These are phyloP conservation scores for Fomitopsis serialis DNA, from an alignment of 768 basidiomycete genomes.

Conservation along the genomic window DNA sequence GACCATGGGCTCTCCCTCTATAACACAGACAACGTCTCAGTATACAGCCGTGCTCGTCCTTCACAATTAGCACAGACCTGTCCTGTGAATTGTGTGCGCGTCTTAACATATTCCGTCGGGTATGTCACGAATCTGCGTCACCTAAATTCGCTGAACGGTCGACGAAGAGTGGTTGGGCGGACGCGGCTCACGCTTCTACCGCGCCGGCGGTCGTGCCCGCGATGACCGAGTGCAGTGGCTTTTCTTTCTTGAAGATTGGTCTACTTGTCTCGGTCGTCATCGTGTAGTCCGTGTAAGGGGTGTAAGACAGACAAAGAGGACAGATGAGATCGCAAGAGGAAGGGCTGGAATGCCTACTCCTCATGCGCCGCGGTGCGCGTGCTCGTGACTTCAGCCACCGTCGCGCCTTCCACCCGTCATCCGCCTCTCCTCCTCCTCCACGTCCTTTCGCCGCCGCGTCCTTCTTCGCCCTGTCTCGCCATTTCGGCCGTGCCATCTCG, in stretches of 20 bases:
- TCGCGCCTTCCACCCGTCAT: too few relatives aligned
- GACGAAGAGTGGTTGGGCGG: background rate
- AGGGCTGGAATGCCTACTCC: too few relatives aligned
- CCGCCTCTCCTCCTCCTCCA: too few relatives aligned
- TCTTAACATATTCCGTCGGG: slow-evolving; percentile 91
- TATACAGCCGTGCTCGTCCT: background rate
- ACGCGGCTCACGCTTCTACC: slow-evolving; percentile 72
- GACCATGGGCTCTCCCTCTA: slow-evolving; percentile 66
- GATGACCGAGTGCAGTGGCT: slow-evolving; percentile 79
- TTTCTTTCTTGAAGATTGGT: slow-evolving; percentile 64
- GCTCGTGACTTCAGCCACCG: too few relatives aligned
- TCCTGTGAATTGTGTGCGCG: slow-evolving; percentile 86
- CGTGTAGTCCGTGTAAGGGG: too few relatives aligned
- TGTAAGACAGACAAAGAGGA: too few relatives aligned
- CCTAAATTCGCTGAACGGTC: background rate
- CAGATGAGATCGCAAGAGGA: too few relatives aligned
- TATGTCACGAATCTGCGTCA: slow-evolving; percentile 70
- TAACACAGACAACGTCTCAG: background rate
- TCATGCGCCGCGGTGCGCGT: too few relatives aligned
- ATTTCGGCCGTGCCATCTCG: too few relatives aligned
- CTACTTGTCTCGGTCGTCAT: background rate
- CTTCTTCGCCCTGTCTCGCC: too few relatives aligned
- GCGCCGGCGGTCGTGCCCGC: slow-evolving; percentile 93
- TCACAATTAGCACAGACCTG: slow-evolving; percentile 38
- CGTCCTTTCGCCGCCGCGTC: too few relatives aligned